Base-by-base conservation (phyloP, 2,329 filamentous ascomycete species). In the Pseudogymnoascus verrucosus region DNA sequence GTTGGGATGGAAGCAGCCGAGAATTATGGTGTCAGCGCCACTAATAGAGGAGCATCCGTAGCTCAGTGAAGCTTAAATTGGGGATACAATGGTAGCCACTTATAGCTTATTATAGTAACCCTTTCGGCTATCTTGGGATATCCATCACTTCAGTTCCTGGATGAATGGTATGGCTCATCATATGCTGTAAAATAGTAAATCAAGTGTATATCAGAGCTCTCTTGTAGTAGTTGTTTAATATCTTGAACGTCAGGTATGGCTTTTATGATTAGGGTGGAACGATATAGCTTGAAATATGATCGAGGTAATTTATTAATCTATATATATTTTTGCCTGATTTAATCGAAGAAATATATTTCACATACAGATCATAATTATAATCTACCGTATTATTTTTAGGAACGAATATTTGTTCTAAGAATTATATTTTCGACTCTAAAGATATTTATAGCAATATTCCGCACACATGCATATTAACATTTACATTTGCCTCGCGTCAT, bases 71-170 rank as follows among this genome's bases (percentile, higher is more conserved):
- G 51, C 26, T 28, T 21, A 21, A 34, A 57, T 57, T 5, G 23
- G 16, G 28, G 16, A 21, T 34, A 57, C 10, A 57, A 57, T 21
- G 28, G 28, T 14, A 19, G n/a, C 28, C 51, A 57, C 51, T 36
- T 57, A 57, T 57, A 57, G 51, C 51, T 57, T 57, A 57, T 21
- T 57, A 57, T 36, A 57, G 28, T 57, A 57, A 57, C 7, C 28
- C 10, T 34, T 34, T 57, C 31, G 51, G 51, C 51, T 57, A 6
- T 34, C 51, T 57, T 31, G 28, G 16, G 28, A 57, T 57, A 57
- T 57, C 16, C 28, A 10, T 36, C 28, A 21, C 28, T 34, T 57
- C 16, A 34, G 28, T 34, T 57, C 10, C 26, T 10, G 16, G 51
- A 57, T 57, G 14, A 54, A 57, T 8, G 16, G 28, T 16, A 21